A percentile compares a stretch with the other conserved stretches of the same genome.
These are phyloP conservation scores for Ogataea angusta DNA, from an alignment of 805 yeast genomes.

Conservation along the genomic window DNA sequence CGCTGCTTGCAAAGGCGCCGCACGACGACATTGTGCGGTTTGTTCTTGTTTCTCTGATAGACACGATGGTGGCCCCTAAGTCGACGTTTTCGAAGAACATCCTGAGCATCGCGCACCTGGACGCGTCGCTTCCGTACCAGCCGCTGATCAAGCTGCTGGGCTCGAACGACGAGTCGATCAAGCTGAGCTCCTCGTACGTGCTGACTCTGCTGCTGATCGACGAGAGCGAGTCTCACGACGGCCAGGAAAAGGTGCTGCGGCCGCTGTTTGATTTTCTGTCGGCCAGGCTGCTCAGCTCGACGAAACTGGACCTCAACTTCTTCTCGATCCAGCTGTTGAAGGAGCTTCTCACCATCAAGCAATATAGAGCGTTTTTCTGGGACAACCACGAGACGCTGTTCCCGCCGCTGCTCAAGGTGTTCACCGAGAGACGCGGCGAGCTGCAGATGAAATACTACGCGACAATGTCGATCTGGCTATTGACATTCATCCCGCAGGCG, in stretches of 20 bases:
- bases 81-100: conserved; percentile 29
- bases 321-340: conserved; percentile 64
- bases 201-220: conserved; percentile 46
- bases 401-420: conserved; percentile 47
- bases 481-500: conserved; percentile 65
- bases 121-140: conserved; percentile 47
- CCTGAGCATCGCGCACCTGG: conserved; percentile 39
- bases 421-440: conserved; percentile 44
- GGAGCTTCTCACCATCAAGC: conserved; percentile 53
- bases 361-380: conserved; percentile 54
- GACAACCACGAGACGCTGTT: conserved; percentile 38
- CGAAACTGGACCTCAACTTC: conserved; percentile 51
- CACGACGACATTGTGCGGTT: conserved; percentile 67
- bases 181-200: conserved; percentile 53
- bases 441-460: conserved; percentile 83
- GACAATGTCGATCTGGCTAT: conserved; percentile 77
- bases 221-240: conserved; percentile 14
- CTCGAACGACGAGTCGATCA: conserved; percentile 53
- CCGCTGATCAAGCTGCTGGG: conserved; percentile 53
- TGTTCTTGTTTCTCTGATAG: conserved; percentile 59
- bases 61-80: conserved; percentile 41
- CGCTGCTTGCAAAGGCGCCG: conserved; percentile 48
- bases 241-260: conserved; percentile 36
- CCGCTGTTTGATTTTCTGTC: conserved; percentile 38
- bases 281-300: conserved; percentile 26